These are phyloP conservation scores for Adansonia gregorii DNA, from an alignment of 441 rosid species.

Conservation along the genomic window DNA sequence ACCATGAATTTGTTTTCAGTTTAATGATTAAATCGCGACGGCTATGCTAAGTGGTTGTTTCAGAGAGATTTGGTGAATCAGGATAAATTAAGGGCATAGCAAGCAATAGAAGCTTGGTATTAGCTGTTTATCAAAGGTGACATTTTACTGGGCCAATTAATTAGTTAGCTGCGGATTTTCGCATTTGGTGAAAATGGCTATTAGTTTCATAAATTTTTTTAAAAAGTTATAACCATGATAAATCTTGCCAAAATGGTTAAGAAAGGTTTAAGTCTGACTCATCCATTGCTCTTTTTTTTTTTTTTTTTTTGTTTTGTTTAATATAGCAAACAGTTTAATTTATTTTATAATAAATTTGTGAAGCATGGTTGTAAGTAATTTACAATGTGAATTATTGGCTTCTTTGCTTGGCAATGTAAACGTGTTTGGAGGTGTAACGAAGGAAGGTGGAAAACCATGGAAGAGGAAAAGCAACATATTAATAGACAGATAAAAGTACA, in stretches of 20 bases:
- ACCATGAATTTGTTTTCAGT: not conserved
- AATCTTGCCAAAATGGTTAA: not conserved
- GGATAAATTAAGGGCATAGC: not conserved
- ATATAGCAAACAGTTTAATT: not conserved
- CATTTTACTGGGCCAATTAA: too few relatives aligned
- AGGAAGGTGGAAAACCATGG: conserved; percentile 3
- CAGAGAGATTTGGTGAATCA: not conserved
- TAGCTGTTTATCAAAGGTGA: too few relatives aligned
- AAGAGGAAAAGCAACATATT: not conserved
- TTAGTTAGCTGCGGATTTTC: too few relatives aligned
- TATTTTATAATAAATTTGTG: not conserved
- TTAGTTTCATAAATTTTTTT: too few relatives aligned
- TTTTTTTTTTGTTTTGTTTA: not conserved
- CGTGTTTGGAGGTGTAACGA: not conserved
- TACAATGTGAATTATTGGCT: not conserved
- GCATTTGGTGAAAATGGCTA: too few relatives aligned
- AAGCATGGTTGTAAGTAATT: not conserved
- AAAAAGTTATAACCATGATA: too few relatives aligned
- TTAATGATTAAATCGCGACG: not conserved
- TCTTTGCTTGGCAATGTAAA: not conserved
- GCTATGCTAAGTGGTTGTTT: not conserved
- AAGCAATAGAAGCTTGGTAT: too few relatives aligned
- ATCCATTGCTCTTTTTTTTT: not conserved
- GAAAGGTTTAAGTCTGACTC: not conserved
- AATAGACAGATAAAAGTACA: not conserved